A percentile compares a stretch with the other conserved stretches of the same genome.
phyloP scores from a whole-genome alignment of 2,329 filamentous ascomycete genomes.

The Scorias spongiosa region DNA sequence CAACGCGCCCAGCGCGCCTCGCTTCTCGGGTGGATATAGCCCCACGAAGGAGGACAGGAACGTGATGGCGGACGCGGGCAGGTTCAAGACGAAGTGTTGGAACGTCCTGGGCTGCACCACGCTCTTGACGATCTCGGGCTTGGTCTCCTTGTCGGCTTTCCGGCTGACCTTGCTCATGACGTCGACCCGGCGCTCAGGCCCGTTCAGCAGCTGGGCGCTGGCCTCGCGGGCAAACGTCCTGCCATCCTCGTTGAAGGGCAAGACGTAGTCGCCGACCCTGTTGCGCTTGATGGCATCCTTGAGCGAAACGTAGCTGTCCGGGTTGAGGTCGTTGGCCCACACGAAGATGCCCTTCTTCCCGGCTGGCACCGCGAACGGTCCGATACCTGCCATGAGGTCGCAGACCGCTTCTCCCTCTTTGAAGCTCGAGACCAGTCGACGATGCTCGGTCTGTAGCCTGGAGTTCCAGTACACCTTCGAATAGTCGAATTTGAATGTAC shows the following conservation, averaged over 20 bases:
- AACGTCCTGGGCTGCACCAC: conserved; percentile 54
- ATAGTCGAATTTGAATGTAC: conserved; percentile 86
- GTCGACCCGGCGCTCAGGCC: conserved; percentile 34
- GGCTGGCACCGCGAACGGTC: conserved; percentile 84
- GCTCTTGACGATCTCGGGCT: conserved; percentile 22
- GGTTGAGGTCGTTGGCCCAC: conserved; percentile 95
- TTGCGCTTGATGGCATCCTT: conserved; percentile 57
- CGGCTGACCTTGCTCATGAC: conserved; percentile 22
- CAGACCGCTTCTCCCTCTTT: conserved; percentile 74
- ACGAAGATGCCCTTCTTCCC: conserved; percentile 84
- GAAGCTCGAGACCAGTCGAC: conserved; percentile 62
- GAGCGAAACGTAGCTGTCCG: conserved; percentile 65
- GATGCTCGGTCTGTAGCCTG: conserved; percentile 77
- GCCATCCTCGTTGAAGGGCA: conserved; percentile 68
- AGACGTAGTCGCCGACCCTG: conserved; percentile 61
- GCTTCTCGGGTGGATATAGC: conserved; percentile 42
- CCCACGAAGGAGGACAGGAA: conserved; percentile 70
- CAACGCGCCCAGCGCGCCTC: conserved; percentile 26
- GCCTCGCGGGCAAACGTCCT: conserved; percentile 62
- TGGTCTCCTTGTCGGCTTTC: conserved; percentile 10
- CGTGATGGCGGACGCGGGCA: conserved; percentile 74
- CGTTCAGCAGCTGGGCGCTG: conserved; percentile 39
- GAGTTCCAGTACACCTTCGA: conserved; percentile 97
- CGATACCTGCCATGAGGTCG: conserved; percentile 95
- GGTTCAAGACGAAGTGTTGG: conserved; percentile 95